These are phyloP conservation scores for Hypoxylon sp. DNA, from an alignment of 2,329 filamentous ascomycete genomes.

Conservation along the genomic window DNA sequence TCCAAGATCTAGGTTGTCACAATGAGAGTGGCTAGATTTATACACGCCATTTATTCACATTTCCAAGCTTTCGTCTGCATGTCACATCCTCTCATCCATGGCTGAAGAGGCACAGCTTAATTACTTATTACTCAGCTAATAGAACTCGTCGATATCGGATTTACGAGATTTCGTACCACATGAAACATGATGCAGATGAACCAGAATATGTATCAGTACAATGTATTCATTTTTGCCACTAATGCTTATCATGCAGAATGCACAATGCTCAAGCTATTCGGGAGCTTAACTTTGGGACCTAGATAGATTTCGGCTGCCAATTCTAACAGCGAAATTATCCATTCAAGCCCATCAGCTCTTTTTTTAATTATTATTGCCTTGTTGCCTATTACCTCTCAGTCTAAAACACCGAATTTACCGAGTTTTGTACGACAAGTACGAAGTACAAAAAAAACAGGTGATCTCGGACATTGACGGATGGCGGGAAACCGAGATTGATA, in stretches of 20 bases:
- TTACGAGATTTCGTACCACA: constrained; percentile 26
- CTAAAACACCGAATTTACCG: too few relatives aligned
- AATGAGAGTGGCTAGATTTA: not conserved
- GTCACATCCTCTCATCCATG: not conserved
- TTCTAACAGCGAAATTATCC: constrained; percentile 6
- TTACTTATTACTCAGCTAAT: not conserved
- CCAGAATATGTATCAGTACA: constrained; percentile 15
- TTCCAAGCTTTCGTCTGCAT: not conserved
- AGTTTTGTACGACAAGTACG: constrained; percentile 16
- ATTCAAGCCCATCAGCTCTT: not conserved
- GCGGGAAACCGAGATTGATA: constrained; percentile 39
- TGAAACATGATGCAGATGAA: constrained; percentile 11
- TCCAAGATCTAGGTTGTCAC: not conserved
- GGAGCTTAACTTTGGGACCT: constrained; percentile 8
- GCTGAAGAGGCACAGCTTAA: constrained; percentile 3
- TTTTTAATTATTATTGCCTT: not conserved
- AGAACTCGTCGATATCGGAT: constrained; percentile 29
- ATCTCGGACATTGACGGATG: constrained; percentile 43
- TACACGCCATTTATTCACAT: not conserved
- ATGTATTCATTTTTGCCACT: constrained; percentile 24
- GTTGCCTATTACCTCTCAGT: too few relatives aligned
- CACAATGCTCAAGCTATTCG: constrained; percentile 22
- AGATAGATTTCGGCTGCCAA: constrained; percentile 7
- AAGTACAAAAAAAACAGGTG: constrained; percentile 43
- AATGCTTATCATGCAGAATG: constrained; percentile 28